Conservation (phyloP, 306 rosid genomes). For the Vigna mungo region DNA sequence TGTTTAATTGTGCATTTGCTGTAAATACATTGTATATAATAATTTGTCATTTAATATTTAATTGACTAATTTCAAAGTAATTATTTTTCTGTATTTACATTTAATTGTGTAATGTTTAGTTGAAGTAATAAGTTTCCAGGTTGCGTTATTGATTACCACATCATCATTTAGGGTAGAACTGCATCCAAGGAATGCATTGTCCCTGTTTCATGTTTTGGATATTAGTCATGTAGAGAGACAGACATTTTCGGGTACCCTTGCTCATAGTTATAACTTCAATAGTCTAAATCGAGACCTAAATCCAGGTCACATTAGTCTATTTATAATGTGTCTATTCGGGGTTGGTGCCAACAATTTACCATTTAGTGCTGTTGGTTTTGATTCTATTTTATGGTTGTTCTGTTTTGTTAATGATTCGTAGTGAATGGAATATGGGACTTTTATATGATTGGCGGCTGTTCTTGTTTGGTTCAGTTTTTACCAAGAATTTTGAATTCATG, state of each 20-base stretch:
- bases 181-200: neutral
- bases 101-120: neutral
- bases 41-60: constrained; percentile 13
- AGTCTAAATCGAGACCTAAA: too few relatives aligned
- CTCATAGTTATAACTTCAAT: neutral
- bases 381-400: neutral
- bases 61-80: neutral
- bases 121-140: neutral
- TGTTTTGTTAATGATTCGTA: neutral
- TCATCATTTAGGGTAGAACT: neutral
- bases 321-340: neutral
- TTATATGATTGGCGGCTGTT: neutral
- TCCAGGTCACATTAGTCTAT: neutral
- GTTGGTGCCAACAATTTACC: constrained; percentile 18
- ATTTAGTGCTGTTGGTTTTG: constrained; percentile 4
- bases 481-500: constrained; percentile 5
- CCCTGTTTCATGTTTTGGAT: neutral
- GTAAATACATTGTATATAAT: constrained; percentile 43
- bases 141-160: neutral
- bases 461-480: constrained; percentile 15
- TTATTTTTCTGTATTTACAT: neutral
- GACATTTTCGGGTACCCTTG: neutral
- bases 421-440: neutral
- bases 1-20: constrained; percentile 28
- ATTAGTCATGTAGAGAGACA: too few relatives aligned